Percentiles rank a stretch among this genome's conserved stretches.
Conservation (phyloP, 2,329 filamentous ascomycete genomes). For the Ambrosiella beaveri region DNA sequence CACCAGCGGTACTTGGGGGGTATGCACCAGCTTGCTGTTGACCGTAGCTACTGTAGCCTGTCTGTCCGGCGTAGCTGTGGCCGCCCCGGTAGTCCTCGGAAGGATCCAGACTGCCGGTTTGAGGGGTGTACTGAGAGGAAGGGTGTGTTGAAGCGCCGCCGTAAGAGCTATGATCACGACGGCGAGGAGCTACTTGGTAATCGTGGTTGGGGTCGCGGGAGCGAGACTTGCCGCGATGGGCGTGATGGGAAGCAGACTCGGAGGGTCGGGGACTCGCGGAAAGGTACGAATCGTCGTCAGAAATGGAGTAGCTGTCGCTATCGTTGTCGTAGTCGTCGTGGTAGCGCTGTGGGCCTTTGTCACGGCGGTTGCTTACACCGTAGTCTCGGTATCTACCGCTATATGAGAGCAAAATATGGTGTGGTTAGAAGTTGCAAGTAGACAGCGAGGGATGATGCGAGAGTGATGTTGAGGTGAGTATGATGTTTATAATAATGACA, state of each 20-base stretch:
- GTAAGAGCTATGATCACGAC: slow-evolving; percentile 6
- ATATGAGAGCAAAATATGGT: background rate
- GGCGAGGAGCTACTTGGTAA: background rate
- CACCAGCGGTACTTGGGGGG: slow-evolving; percentile 22
- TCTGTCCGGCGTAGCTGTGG: slow-evolving; percentile 19
- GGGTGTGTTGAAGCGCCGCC: slow-evolving; percentile 7
- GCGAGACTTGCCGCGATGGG: slow-evolving; percentile 14
- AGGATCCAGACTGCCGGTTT: slow-evolving; percentile 46
- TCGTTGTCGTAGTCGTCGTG: background rate
- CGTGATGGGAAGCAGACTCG: background rate
- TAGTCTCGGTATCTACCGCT: background rate
- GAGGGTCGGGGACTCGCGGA: background rate
- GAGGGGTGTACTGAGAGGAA: slow-evolving; percentile 23
- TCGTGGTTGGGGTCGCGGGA: slow-evolving; percentile 19
- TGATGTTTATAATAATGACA: background rate
- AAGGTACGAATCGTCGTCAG: background rate
- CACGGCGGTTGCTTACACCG: background rate
- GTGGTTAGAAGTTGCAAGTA: background rate
- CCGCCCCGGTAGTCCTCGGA: slow-evolving; percentile 36
- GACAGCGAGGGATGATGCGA: background rate
- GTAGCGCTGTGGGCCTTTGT: background rate
- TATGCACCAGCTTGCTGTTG: slow-evolving; percentile 15
- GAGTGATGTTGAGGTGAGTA: background rate
- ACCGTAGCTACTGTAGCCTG: slow-evolving; percentile 1
- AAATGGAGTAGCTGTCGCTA: background rate